Percentiles rank a stretch among this genome's conserved stretches.
phyloP scores from a whole-genome alignment of 1,284 basidiomycete genomes.

The Sporisorium exsertum region DNA sequence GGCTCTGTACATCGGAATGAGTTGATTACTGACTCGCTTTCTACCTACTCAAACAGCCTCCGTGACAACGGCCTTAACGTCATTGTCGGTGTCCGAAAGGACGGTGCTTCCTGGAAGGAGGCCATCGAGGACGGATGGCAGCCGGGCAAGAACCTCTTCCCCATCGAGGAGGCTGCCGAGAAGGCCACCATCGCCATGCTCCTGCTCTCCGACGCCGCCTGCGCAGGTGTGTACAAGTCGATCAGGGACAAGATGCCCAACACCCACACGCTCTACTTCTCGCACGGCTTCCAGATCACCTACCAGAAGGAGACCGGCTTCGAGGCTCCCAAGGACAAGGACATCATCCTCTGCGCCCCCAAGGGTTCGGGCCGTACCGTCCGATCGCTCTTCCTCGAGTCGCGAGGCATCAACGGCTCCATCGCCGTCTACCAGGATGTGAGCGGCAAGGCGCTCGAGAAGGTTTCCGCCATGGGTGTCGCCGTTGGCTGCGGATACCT shows the following conservation, averaged over 20 bases:
- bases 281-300: constrained; percentile 98
- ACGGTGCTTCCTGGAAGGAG: constrained; percentile 95
- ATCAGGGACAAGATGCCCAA: constrained; percentile 90
- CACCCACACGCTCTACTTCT: constrained; percentile 99
- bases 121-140: constrained; percentile 98
- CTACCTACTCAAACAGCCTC: constrained; percentile 71
- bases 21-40: constrained; percentile 14
- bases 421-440: constrained; percentile 90
- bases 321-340: constrained; percentile 89
- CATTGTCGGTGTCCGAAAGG: constrained; percentile 97
- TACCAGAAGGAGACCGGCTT: constrained; percentile 98
- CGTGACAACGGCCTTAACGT: constrained; percentile 99
- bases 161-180: constrained; percentile 96
- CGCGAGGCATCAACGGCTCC: constrained; percentile 93
- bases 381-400: constrained; percentile 99
- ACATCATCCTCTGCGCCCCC: constrained; percentile 98
- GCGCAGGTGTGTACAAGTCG: constrained; percentile 91
- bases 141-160: constrained; percentile 96
- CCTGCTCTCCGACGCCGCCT: constrained; percentile 97
- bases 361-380: constrained; percentile 99
- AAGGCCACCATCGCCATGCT: constrained; percentile 99
- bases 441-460: constrained; percentile 96
- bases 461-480: constrained; percentile 93
- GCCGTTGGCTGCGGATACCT: constrained; percentile 95
- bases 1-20: not conserved